Evolutionary conservation across 2,329 filamentous ascomycete genomes (phyloP).

Genomic region (Monilinia fructicola): DNA sequence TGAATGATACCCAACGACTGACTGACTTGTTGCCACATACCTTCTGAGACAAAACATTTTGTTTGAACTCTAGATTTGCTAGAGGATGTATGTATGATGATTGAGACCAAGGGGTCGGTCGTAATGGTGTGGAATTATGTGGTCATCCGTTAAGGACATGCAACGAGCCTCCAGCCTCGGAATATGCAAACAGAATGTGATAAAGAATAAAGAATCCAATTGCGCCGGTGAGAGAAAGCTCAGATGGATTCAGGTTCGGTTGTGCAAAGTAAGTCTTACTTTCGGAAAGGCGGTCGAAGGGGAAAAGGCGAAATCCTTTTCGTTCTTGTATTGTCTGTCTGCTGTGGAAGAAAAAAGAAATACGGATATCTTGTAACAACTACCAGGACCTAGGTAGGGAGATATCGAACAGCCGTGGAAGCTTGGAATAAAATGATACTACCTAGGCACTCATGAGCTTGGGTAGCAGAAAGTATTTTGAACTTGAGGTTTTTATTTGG

Average conservation of each 20-base stretch:
- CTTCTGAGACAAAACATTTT: slow-evolving; percentile 64
- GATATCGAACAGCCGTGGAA: too few species aligned
- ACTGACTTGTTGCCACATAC: slow-evolving; percentile 41
- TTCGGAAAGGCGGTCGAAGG: slow-evolving; percentile 4
- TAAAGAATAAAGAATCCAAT: not conserved
- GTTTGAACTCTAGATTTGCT: not conserved
- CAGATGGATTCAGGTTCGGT: too few species aligned
- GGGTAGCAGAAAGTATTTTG: too few species aligned
- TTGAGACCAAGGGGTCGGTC: slow-evolving; percentile 15
- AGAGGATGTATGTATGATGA: not conserved
- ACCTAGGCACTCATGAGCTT: too few species aligned
- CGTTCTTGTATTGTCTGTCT: not conserved
- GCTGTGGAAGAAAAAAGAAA: not conserved
- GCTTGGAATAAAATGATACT: too few species aligned
- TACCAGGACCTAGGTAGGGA: too few species aligned
- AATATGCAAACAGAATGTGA: slow-evolving; percentile 14
- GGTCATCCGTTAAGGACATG: slow-evolving; percentile 30
- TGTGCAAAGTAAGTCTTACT: not conserved
- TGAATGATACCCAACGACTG: not conserved
- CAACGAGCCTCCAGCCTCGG: slow-evolving; percentile 4
- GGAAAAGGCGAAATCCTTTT: not conserved
- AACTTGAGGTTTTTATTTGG: too few species aligned
- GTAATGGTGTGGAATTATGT: slow-evolving; percentile 28
- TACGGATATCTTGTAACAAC: too few species aligned
- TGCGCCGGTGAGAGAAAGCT: too few species aligned